These are phyloP conservation scores for Spizellomyces punctatus DNA, from an alignment of 192 early-diverging fungal species.

Conservation along the genomic window DNA sequence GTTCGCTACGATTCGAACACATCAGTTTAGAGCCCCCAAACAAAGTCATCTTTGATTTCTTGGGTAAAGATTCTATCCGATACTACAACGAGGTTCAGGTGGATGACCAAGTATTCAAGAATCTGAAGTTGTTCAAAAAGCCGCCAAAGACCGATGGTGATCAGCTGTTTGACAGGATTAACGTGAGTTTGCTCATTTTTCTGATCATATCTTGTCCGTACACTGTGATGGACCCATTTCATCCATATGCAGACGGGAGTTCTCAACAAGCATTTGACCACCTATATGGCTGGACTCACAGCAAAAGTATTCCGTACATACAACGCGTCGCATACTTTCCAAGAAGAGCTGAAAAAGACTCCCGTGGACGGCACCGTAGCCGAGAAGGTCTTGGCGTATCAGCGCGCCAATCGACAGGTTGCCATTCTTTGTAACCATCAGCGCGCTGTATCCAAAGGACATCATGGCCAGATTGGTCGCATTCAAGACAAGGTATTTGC, in stretches of 20 bases:
- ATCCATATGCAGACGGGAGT: conserved; percentile 57
- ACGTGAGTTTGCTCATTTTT: conserved; percentile 47
- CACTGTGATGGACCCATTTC: no score
- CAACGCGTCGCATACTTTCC: conserved; percentile 94
- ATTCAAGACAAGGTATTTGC: conserved; percentile 75
- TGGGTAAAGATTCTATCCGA: conserved; percentile 98
- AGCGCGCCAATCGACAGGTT: conserved; percentile 93
- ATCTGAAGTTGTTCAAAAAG: conserved; percentile 86
- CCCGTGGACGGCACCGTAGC: conserved; percentile 65
- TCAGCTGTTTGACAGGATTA: conserved; percentile 90
- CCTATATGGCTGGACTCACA: conserved; percentile 86
- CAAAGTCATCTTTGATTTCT: conserved; percentile 89
- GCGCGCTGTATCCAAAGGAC: conserved; percentile 79
- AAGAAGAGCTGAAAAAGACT: conserved; percentile 80
- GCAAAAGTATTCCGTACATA: conserved; percentile 99
- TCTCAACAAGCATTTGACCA: conserved; percentile 89
- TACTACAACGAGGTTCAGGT: conserved; percentile 86
- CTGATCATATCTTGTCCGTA: no score
- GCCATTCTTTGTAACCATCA: conserved; percentile 99
- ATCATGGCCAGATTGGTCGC: conserved; percentile 73
- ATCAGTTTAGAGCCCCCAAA: conserved; percentile 82
- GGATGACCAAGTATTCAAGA: conserved; percentile 90
- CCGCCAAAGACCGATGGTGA: conserved; percentile 74
- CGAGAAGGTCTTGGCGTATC: conserved; percentile 92
- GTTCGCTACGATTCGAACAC: conserved; percentile 93